phyloP scores from a whole-genome alignment of 768 basidiomycete genomes.

The Daedaleopsis sinensis region DNA sequence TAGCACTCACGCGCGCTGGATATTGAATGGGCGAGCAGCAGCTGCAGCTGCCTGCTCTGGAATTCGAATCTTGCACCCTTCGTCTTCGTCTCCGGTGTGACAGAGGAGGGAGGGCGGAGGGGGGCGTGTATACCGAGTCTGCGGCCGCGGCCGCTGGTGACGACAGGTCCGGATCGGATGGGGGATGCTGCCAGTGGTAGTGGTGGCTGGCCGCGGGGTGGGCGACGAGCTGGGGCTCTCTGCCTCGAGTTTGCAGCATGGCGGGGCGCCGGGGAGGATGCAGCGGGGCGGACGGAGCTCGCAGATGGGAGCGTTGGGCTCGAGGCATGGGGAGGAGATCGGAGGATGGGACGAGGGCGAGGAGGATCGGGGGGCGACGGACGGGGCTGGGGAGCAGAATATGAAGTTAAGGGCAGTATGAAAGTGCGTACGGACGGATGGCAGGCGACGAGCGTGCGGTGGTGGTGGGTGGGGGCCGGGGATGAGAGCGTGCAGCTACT shows the following conservation, averaged over 20 bases:
- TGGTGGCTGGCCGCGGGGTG: no score
- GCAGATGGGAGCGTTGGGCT: neutral
- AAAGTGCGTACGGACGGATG: neutral
- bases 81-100: neutral
- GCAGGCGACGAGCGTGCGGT: constrained; percentile 3
- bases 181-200: no score
- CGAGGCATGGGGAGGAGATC: neutral
- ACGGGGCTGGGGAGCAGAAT: no score
- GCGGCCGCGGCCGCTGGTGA: no score
- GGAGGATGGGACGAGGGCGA: neutral
- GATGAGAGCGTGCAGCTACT: neutral
- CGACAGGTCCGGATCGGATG: no score
- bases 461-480: constrained; percentile 1
- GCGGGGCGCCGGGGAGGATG: neutral
- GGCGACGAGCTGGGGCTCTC: no score
- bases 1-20: no score
- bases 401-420: no score
- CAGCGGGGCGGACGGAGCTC: neutral
- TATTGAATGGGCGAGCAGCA: neutral
- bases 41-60: neutral
- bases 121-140: no score
- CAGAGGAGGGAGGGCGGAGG: neutral
- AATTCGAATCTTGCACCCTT: neutral
- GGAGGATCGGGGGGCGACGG: neutral
- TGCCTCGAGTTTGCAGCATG: constrained; percentile 2